A percentile compares a stretch with the other conserved stretches of the same genome.
Evolutionary conservation across 768 basidiomycete species (phyloP).

Genomic region (Kwoniella newhampshirensis): DNA sequence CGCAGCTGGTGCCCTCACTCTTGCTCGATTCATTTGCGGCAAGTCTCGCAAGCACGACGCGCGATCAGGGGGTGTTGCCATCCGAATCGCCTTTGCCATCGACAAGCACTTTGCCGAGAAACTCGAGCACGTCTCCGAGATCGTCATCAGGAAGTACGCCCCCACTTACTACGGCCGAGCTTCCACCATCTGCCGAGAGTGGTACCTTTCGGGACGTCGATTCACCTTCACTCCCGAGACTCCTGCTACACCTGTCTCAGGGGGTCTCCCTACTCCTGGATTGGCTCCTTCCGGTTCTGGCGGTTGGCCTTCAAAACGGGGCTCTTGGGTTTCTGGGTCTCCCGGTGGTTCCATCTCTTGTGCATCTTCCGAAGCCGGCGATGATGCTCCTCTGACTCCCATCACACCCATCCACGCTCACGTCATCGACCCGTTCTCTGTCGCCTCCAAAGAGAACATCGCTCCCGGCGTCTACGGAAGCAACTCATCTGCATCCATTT

Average conservation of each 20-base stretch:
- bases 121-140: slow-evolving; percentile 90
- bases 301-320: slow-evolving; percentile 43
- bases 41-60: slow-evolving; percentile 59
- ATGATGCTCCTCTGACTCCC: slow-evolving; percentile 49
- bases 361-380: slow-evolving; percentile 48
- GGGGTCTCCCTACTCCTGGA: slow-evolving; percentile 40
- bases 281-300: slow-evolving; percentile 43
- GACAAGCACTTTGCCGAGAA: slow-evolving; percentile 82
- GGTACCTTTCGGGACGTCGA: slow-evolving; percentile 75
- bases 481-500: slow-evolving; percentile 15
- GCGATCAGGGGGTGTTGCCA: slow-evolving; percentile 37
- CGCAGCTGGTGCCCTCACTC: slow-evolving; percentile 81
- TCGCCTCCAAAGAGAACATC: slow-evolving; percentile 49
- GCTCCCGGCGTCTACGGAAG: slow-evolving; percentile 29
- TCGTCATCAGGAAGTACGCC: slow-evolving; percentile 97
- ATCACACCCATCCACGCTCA: slow-evolving; percentile 45
- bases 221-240: slow-evolving; percentile 45
- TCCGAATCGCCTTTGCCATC: slow-evolving; percentile 79
- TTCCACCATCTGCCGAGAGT: slow-evolving; percentile 87
- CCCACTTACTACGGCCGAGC: slow-evolving; percentile 95
- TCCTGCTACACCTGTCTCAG: slow-evolving; percentile 44
- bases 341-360: slow-evolving; percentile 44
- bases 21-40: slow-evolving; percentile 83
- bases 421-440: slow-evolving; percentile 36
- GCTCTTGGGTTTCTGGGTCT: slow-evolving; percentile 44